Conservation (phyloP, 1,284 basidiomycete genomes). For the Microbotryum lychnidis-dioicae region DNA sequence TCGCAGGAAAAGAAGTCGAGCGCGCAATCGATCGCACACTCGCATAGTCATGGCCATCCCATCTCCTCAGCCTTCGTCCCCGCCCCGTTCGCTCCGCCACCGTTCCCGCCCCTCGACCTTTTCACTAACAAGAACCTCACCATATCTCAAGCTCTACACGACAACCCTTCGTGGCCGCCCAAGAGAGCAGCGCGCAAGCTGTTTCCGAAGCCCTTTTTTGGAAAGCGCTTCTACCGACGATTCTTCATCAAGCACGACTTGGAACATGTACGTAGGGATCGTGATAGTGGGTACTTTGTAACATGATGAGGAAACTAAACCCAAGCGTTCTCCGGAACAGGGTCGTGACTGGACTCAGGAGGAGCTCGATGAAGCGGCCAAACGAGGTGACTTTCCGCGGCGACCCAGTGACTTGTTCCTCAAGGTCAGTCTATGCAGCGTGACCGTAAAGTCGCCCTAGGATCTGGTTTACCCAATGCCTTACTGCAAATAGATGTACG, state of each 20-base stretch:
- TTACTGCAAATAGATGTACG: conserved; percentile 45
- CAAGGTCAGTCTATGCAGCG: conserved; percentile 36
- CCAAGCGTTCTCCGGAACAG: background rate
- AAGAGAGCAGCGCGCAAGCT: conserved; percentile 22
- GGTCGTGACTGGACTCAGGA: conserved; percentile 34
- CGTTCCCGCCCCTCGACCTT: conserved; percentile 8
- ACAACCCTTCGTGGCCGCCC: conserved; percentile 5
- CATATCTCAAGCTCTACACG: background rate
- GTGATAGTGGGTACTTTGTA: background rate
- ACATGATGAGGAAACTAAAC: background rate
- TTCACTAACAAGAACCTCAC: background rate
- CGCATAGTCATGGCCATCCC: too few species aligned
- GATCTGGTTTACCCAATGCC: background rate
- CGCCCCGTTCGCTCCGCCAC: background rate
- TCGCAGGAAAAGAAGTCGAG: too few species aligned
- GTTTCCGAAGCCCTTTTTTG: conserved; percentile 33
- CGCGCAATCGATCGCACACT: too few species aligned
- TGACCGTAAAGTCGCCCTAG: background rate
- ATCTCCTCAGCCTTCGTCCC: too few species aligned
- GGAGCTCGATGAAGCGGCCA: conserved; percentile 43
- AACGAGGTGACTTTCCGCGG: conserved; percentile 43
- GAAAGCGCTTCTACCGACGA: conserved; percentile 30
- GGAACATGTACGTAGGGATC: conserved; percentile 22
- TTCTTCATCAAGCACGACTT: conserved; percentile 36
- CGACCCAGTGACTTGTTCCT: conserved; percentile 46